Base-by-base conservation (phyloP, 2,329 filamentous ascomycete genomes). In the Aureobasidium lini region DNA sequence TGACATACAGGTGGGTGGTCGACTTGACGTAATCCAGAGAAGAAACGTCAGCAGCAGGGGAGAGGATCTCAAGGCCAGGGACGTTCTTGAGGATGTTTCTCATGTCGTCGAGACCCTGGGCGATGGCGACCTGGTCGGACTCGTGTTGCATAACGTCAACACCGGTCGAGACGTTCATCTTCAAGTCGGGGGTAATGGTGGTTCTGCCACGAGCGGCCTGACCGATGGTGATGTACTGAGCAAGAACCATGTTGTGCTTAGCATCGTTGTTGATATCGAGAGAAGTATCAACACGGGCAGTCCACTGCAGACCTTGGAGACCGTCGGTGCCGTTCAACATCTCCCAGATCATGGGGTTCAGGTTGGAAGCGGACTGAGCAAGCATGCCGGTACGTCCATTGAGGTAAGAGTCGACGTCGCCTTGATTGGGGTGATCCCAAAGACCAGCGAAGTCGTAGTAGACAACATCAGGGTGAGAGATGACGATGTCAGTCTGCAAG, bases 261-360 rank as follows among this genome's bases (percentile, higher is more conserved):
- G 32, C 40, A 10, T 59, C 29, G 36, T 59, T 52, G 47, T 39
- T 13, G 37, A 59, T 39, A 16, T 44, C 23, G 18, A 59, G 57
- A 1, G 57, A 59, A 11, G 57, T 59, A 23, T 59, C 57, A 29
- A 59, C 57, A 10, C 57, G 57, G n/a, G 57, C 57, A 18, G 57
- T 59, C 57, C 57, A 59, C 36, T 59, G 57, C 37, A 59, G 32
- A 6, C 47, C 46, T 15, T 43, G 47, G 8, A 50, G 39, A 5
- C 57, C 57, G 13, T 53, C 23, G 46, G 57, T 52, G 13, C 37
- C 39, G 29, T 43, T 59, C 18, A 52, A 13, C 36, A 36, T 34
- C 28, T 59, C 48, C 57, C 57, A 59, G 11, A 59, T 9, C 57
- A 59, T 59, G 18, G 57, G 57, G 40, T 60, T 59, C 13, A 59